These are phyloP conservation scores for Hericium erinaceus DNA, from an alignment of 768 basidiomycete species.

Conservation along the genomic window DNA sequence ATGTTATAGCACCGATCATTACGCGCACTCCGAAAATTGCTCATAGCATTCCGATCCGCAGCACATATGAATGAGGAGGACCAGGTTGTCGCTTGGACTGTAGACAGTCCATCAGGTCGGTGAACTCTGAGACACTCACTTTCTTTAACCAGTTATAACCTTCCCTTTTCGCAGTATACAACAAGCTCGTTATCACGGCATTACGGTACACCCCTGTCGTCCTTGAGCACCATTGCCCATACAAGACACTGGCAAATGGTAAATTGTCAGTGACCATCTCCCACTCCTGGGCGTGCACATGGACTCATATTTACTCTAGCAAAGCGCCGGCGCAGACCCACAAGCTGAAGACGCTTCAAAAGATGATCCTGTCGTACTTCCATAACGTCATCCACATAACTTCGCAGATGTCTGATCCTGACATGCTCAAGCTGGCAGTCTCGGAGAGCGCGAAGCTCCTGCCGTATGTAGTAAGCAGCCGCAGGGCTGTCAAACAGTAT, in stretches of 20 bases:
- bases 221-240: slow-evolving; percentile 80
- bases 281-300: not conserved
- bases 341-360: slow-evolving; percentile 79
- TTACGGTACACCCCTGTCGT: slow-evolving; percentile 88
- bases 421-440: slow-evolving; percentile 60
- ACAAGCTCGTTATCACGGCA: slow-evolving; percentile 81
- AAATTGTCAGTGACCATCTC: slow-evolving; percentile 57
- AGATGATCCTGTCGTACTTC: slow-evolving; percentile 83
- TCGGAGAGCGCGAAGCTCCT: slow-evolving; percentile 82
- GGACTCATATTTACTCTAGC: slow-evolving; percentile 29
- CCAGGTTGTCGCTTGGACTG: slow-evolving; percentile 72
- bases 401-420: slow-evolving; percentile 61
- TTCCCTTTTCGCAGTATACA: slow-evolving; percentile 57
- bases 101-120: slow-evolving; percentile 72
- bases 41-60: slow-evolving; percentile 88
- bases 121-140: not conserved
- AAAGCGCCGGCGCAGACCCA: slow-evolving; percentile 76
- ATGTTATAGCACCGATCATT: slow-evolving; percentile 68
- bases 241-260: slow-evolving; percentile 72
- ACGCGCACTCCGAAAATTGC: slow-evolving; percentile 69
- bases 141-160: not conserved
- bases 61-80: slow-evolving; percentile 84
- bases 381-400: slow-evolving; percentile 77
- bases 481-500: slow-evolving; percentile 80
- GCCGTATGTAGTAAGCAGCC: slow-evolving; percentile 77